Percentiles rank a stretch among this genome's conserved stretches.
phyloP scores from a whole-genome alignment of 495 filamentous ascomycete species.

The Eremomyces bilateralis region DNA sequence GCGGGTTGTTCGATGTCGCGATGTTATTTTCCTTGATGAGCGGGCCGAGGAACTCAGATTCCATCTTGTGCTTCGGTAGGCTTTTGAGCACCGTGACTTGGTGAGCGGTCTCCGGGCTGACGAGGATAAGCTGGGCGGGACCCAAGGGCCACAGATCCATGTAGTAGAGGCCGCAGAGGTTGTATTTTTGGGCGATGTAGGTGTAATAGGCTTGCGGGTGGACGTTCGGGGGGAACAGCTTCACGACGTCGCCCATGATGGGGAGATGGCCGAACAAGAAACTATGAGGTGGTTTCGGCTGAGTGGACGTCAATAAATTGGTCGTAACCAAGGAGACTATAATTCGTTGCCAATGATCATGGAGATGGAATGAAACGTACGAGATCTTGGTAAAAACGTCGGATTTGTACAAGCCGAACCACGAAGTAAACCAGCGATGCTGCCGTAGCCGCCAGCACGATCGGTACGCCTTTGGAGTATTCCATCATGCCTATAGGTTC shows the following conservation, averaged over 20 bases:
- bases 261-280: slow-evolving; percentile 3
- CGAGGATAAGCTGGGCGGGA: slow-evolving; percentile 6
- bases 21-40: slow-evolving; percentile 1
- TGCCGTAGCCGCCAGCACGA: no score
- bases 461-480: no score
- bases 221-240: slow-evolving; percentile 1
- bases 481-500: no score
- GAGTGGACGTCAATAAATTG: no score
- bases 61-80: slow-evolving; percentile 1
- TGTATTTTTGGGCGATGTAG: slow-evolving; percentile 5
- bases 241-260: slow-evolving; percentile 2
- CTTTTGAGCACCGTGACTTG: slow-evolving; percentile 1
- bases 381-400: no score
- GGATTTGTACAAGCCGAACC: no score
- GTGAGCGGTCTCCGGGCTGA: slow-evolving; percentile 6
- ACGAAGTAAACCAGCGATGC: no score
- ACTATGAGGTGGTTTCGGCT: slow-evolving; percentile 3
- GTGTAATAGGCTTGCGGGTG: slow-evolving; percentile 3
- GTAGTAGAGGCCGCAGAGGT: slow-evolving; percentile 8
- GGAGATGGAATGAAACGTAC: no score
- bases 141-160: slow-evolving; percentile 11
- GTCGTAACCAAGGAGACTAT: no score
- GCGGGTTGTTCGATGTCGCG: background rate
- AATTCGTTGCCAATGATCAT: no score
- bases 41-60: background rate